Base-by-base conservation (phyloP, 2,329 filamentous ascomycete genomes). In the Colletotrichum brevisporum region DNA sequence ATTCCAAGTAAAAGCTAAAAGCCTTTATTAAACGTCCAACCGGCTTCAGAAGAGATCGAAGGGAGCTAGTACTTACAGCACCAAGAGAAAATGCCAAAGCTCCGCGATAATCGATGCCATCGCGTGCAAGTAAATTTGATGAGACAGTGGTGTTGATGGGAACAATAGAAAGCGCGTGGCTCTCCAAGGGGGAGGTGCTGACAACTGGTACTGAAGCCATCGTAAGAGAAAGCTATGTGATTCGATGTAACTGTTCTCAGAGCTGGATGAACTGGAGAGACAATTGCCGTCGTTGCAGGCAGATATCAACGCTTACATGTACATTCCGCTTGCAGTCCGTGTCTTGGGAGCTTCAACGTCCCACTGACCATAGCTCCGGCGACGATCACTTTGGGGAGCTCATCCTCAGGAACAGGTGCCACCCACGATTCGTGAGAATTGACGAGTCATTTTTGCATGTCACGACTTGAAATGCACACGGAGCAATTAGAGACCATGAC, bases 1-100 rank as follows among this genome's bases (percentile, higher is more conserved):
- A 63, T 4, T 16, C 45, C 54, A n/a, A 27, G 58, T 5, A 57
- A 6, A 36, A 64, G 16, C 61, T 64, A n/a, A 36, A 12, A 39
- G 5, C 24, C 16, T 39, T 18, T 8, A 5, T 18, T 50, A 21
- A n/a, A 21, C 43, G n/a, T 16, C 15, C 6, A n/a, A n/a, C 18
- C 5, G 9, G 43, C 43, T 47, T 47, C 43, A 16, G 16, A 9
- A 6, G 1, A 8, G 16, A 6, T 2, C 3, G 15, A 12, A 43
- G 1, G 9, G 0, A 5, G n/a, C 8, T 21, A 6, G 9, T 6
- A 55, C 59, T 48, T 6, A 63, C 59, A 16, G 41, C 5, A 18
- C 59, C 50, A 8, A 47, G 5, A 55, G 5, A 21, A 13, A 63
- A 45, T 39, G 15, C 36, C 26, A 15, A 6, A 21, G 15, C 24